Base-by-base conservation (phyloP, 805 yeast genomes). In the Diddensiella caesifluorescens region DNA sequence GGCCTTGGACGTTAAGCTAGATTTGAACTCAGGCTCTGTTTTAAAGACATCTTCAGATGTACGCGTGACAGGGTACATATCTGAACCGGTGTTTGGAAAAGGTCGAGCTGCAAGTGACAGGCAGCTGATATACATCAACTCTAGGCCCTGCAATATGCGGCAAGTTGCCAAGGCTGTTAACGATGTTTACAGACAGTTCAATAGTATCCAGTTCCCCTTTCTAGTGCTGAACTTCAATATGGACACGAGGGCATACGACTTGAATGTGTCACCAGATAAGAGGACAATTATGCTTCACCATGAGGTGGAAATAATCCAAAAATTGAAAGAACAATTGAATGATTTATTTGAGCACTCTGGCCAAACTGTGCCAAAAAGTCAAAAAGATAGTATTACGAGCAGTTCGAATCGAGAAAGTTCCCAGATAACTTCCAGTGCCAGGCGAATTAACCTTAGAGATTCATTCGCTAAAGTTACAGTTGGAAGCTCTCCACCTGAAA, bases 191-290 rank as follows among this genome's bases (percentile, higher is more conserved):
- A 78, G 75, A 48, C 68, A 70, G 27, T 86, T 73, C 60, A 89
- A 88, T 50, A 72, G 76, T 52, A 67, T 79, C 3, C 96, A 88
- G 54, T 71, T 58, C 39, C 97, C 97, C 0, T 74, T 77, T 7
- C 68, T 83, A 37, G 68, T 87, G 2, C 52, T 86, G 2, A 70
- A 92, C 59, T 50, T 92, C 16, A 53, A 55, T 10, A 56, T 86
- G 4, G 70, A 73, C 30, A 68, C 83, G 0, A 16, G 37, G 6
- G 36, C 38, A 15, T 59, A 60, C n/a, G 98, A 92, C 62, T 70
- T 92, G 15, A 92, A 92, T 60, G 83, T 92, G 1, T 80, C 95
- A 0, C 97, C 98, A 0, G 97, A 92, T 59, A 92, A 92, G 57
- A 68, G 90, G 39, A 74, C 78, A 2, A 69, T 89, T 1, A 56